phyloP scores from a whole-genome alignment of 2,329 filamentous ascomycete genomes.

The Teratosphaeriaceae sp. region DNA sequence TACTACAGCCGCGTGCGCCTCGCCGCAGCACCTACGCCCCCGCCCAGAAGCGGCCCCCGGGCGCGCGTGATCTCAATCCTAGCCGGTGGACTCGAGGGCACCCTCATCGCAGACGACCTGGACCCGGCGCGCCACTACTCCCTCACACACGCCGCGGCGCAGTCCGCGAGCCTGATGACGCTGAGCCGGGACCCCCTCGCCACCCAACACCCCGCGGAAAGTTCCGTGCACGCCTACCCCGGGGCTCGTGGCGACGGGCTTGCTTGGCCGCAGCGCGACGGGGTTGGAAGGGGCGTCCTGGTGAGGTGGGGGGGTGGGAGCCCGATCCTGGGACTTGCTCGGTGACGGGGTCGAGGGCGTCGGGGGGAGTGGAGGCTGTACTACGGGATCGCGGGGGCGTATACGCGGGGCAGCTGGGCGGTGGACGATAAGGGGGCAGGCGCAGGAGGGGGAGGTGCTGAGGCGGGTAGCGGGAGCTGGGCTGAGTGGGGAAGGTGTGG shows the following conservation, averaged over 20 bases:
- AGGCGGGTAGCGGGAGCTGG: conserved; percentile 10
- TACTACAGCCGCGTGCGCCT: conserved; percentile 23
- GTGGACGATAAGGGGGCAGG: conserved; percentile 10
- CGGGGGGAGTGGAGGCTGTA: conserved; percentile 17
- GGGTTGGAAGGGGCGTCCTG: conserved; percentile 10
- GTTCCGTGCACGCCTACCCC: conserved; percentile 18
- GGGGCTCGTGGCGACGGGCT: conserved; percentile 15
- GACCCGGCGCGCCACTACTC: conserved; percentile 12
- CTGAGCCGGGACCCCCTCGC: conserved; percentile 18
- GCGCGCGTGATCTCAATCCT: conserved; percentile 15
- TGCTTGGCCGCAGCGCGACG: conserved; percentile 11
- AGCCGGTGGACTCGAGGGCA: conserved; percentile 18
- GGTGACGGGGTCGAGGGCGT: conserved; percentile 9
- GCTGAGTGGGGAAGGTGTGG: conserved; percentile 10
- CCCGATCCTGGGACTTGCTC: conserved; percentile 11
- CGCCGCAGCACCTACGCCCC: conserved; percentile 11
- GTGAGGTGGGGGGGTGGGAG: conserved; percentile 10
- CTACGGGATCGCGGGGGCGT: conserved; percentile 10
- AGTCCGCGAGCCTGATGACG: conserved; percentile 16
- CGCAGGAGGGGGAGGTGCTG: conserved; percentile 7
- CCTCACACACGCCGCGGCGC: conserved; percentile 7
- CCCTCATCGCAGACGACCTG: conserved; percentile 18
- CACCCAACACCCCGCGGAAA: conserved; percentile 8
- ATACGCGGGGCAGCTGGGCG: conserved; percentile 9
- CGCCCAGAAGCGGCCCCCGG: neutral